Base-by-base conservation (phyloP, 805 yeast species). In the Zygoascus flipseniorum region DNA sequence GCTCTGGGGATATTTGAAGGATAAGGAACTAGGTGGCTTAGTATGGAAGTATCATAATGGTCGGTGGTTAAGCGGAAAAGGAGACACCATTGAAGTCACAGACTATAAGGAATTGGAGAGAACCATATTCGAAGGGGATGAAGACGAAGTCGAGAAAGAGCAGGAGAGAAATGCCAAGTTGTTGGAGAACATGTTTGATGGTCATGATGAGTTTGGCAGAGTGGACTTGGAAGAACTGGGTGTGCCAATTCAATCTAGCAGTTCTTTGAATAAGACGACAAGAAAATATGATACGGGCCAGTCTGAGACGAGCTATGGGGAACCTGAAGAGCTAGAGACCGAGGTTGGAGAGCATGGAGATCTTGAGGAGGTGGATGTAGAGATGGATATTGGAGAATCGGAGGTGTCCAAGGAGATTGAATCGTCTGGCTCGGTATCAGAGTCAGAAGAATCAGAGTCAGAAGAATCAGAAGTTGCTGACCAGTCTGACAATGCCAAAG, bases 1-100 rank as follows among this genome's bases (percentile, higher is more conserved):
- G 65, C 75, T 93, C 43, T 92, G 99, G 99, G 98, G 98, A 2
- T 76, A 80, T 56, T 89, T 86, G 59, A 86, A 86, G 70, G 76
- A 79, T 57, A 83, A 78, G 61, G 72, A 76, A 2, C 65, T 76
- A 2, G 75, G 76, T 35, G 93, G 85, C 60, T 72, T 89, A 59
- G 86, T 84, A 0, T 78, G 74, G 68, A 72, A 73, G 52, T 90
- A 79, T 65, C 72, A 68, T 9, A 78, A 83, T 56, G 86, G 85
- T 0, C 77, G 76, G 47, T 89, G 97, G 97, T 77, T 77, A 59
- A 87, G 86, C 66, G 89, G 89, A 5, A 81, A 79, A 56, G 86
- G 83, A 48, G 95, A 87, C 64, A 77, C 88, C 11, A 77, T 90
- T 18, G 97, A 90, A 63, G 75, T 81, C 52, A 65, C 75, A 59